These are phyloP conservation scores for Ganoderma leucocontextum DNA, from an alignment of 1,284 basidiomycete species.

Conservation along the genomic window DNA sequence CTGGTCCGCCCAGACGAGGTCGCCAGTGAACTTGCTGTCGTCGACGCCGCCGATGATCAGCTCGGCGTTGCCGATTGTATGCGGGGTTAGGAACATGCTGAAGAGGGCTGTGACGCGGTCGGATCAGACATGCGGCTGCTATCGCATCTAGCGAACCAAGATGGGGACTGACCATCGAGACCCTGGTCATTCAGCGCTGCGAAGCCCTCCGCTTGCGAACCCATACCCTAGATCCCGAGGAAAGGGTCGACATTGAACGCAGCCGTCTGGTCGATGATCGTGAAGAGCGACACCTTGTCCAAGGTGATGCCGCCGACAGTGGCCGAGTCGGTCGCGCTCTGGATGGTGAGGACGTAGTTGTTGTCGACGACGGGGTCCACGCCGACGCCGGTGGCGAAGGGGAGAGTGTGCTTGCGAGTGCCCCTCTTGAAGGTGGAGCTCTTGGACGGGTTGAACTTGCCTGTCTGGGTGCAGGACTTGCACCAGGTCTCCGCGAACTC, in stretches of 20 bases:
- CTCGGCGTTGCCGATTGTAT: constrained; percentile 58
- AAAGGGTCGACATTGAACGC: constrained; percentile 61
- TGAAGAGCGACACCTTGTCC: constrained; percentile 49
- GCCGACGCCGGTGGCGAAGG: constrained; percentile 62
- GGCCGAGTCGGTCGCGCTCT: constrained; percentile 54
- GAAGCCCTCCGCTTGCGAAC: constrained; percentile 55
- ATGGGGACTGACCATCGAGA: constrained; percentile 50
- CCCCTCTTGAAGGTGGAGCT: constrained; percentile 60
- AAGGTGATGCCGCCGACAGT: constrained; percentile 54
- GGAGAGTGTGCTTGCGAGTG: constrained; percentile 49
- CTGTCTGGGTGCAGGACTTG: constrained; percentile 52
- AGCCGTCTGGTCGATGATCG: constrained; percentile 59
- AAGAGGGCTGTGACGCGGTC: constrained; percentile 52
- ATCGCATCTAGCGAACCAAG: neutral
- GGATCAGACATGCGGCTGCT: neutral
- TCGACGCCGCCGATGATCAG: constrained; percentile 63
- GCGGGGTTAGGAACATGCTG: constrained; percentile 59
- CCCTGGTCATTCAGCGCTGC: constrained; percentile 54
- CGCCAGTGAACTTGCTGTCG: constrained; percentile 56
- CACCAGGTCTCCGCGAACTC: constrained; percentile 62
- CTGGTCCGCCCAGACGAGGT: constrained; percentile 52
- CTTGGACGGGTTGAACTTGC: constrained; percentile 54
- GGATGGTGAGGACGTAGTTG: constrained; percentile 53
- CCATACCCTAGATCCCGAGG: constrained; percentile 63
- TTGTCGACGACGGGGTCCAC: constrained; percentile 60